A percentile compares a stretch with the other conserved stretches of the same genome.
Conservation (phyloP, 83 land plant genomes). For the Isoetes engelmannii region DNA sequence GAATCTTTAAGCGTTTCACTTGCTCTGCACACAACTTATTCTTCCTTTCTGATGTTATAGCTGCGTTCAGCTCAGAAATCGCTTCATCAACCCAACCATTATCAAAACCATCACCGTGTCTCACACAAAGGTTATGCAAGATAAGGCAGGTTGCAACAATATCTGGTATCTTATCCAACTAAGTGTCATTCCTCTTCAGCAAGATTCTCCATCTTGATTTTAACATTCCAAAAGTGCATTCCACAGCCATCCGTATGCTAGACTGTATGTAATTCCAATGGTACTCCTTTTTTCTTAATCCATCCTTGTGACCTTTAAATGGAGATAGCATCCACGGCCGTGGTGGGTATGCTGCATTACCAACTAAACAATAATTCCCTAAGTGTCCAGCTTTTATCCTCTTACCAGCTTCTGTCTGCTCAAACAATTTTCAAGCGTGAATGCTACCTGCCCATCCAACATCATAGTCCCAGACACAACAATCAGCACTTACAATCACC, state of each 20-base stretch:
- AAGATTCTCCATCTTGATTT: slow-evolving; percentile 1
- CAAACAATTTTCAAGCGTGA: slow-evolving; percentile 3
- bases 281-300: not conserved
- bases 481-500: not conserved
- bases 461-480: slow-evolving; percentile 5
- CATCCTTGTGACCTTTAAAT: slow-evolving; percentile 11
- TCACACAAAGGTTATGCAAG: not conserved
- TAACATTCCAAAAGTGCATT: slow-evolving; percentile 11
- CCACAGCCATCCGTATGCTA: not conserved
- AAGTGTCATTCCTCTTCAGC: no score
- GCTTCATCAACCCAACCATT: no score
- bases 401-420: not conserved
- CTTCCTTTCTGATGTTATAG: no score
- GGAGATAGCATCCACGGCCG: slow-evolving; percentile 11
- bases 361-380: not conserved
- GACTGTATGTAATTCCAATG: slow-evolving; percentile 15
- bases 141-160: not conserved
- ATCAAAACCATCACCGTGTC: no score
- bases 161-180: not conserved
- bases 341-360: slow-evolving; percentile 6
- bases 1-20: no score
- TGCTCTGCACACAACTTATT: no score
- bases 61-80: no score
- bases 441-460: slow-evolving; percentile 15
- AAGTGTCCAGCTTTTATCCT: not conserved